Conservation (phyloP, 2,329 filamentous ascomycete genomes). For the Huntiella decipiens region DNA sequence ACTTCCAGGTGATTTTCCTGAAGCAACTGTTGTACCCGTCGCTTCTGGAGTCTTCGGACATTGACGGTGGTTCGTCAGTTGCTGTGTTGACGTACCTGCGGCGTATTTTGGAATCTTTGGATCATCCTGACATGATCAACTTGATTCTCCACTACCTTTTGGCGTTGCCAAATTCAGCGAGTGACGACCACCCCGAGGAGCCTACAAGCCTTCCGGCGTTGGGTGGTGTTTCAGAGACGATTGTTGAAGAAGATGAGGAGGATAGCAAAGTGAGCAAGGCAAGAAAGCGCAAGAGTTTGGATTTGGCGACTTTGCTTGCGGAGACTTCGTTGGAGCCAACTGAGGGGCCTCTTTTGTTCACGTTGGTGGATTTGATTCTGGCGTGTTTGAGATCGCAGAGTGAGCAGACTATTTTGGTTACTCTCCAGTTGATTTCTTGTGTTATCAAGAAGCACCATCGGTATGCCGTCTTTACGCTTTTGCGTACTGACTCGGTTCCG, state of each 20-base stretch:
- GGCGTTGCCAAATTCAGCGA: constrained; percentile 38
- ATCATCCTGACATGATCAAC: constrained; percentile 86
- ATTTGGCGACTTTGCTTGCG: constrained; percentile 63
- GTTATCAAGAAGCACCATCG: constrained; percentile 75
- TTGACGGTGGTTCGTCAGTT: constrained; percentile 89
- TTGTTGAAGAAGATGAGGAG: constrained; percentile 6
- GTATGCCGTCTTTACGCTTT: constrained; percentile 61
- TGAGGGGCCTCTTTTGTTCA: constrained; percentile 72
- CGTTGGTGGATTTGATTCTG: constrained; percentile 74
- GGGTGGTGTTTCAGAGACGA: not conserved
- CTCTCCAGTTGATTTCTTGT: constrained; percentile 68
- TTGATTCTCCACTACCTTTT: constrained; percentile 85
- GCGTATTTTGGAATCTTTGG: constrained; percentile 74
- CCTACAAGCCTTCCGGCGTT: not conserved
- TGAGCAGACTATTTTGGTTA: constrained; percentile 75
- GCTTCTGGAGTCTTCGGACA: constrained; percentile 85
- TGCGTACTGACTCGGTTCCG: constrained; percentile 42
- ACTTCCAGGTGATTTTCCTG: constrained; percentile 91
- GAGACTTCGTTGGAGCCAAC: constrained; percentile 36
- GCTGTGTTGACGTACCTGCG: constrained; percentile 87
- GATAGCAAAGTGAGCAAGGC: constrained; percentile 42
- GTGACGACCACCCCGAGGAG: constrained; percentile 22
- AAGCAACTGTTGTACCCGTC: constrained; percentile 95
- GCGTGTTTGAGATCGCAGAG: constrained; percentile 72
- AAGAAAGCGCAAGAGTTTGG: constrained; percentile 72